Base-by-base conservation (phyloP, 2,329 filamentous ascomycete genomes). In the Fusarium chlamydosporum region DNA sequence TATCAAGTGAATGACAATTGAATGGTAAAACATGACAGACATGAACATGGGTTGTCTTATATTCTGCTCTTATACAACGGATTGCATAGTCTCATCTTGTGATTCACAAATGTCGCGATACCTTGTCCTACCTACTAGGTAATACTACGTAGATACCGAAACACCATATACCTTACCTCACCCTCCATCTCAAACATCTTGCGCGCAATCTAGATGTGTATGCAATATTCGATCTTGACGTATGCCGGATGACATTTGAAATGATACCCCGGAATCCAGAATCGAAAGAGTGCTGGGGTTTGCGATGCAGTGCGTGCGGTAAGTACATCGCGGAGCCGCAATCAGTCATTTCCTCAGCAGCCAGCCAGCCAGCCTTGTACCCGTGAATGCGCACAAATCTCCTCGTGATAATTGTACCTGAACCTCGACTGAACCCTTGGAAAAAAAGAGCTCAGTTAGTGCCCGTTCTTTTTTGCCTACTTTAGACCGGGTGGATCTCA, bases 401-500 rank as follows among this genome's bases (percentile, higher is more conserved):
- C 43, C 12, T 68, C 20, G 20, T 37, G 27, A 52, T 35, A 65
- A 46, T 27, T 37, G 37, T 31, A 54, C 20, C 34, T 37, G 42
- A 56, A 48, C n/a, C 37, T 43, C 41, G 29, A 37, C 2, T 29
- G 46, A 62, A 48, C 38, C 46, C 46, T 61, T 47, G n/a, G 31
- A 33, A 33, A 48, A 26, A 52, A 31, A 46, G 18, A 48, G 33
- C 45, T 31, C 18, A 20, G 52, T 50, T 61, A 63, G 72, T 59
- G 62, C 57, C 59, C 60, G 67, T 51, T 45, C 18, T 46, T 31
- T 46, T 55, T 38, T 26, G 46, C 53, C 67, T 72, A 71, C 72
- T 31, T 74, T 74, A 62, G 72, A 70, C 72, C 72, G 72, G 61
- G 72, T 74, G 72, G 72, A 74, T 71, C 61, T 55, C 42, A 31